Percentiles rank a stretch among this genome's conserved stretches.
These are phyloP conservation scores for Caryopteris hybrid DNA, from an alignment of 305 asterid genomes.

Conservation along the genomic window DNA sequence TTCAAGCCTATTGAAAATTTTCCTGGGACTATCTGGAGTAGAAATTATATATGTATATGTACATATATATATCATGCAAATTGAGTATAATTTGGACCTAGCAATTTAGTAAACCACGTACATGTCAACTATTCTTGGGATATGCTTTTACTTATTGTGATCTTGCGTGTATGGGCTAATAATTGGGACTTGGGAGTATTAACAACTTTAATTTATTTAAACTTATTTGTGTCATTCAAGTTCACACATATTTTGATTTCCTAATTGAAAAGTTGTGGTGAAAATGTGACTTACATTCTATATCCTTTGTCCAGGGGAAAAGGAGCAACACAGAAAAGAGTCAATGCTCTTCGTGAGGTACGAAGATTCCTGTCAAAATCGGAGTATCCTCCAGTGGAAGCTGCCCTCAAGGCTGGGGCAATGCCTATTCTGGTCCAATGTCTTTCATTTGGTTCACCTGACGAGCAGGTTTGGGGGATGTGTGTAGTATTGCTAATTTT, in stretches of 20 bases:
- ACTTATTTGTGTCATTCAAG: no score
- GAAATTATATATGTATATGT: no score
- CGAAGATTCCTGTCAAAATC: conserved; percentile 80
- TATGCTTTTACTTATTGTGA: not conserved
- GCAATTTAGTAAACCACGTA: not conserved
- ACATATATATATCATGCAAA: not conserved
- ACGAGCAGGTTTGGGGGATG: conserved; percentile 73
- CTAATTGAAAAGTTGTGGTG: not conserved
- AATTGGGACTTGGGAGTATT: no score
- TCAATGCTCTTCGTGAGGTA: conserved; percentile 79
- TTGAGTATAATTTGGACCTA: not conserved
- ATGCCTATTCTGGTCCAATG: conserved; percentile 71
- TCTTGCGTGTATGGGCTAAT: not conserved
- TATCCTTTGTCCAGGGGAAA: conserved; percentile 58
- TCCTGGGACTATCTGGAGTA: not conserved
- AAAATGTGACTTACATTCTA: not conserved
- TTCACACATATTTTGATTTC: not conserved
- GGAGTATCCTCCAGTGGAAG: conserved; percentile 90
- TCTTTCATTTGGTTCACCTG: conserved; percentile 90
- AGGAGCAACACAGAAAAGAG: conserved; percentile 74
- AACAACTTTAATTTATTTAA: no score
- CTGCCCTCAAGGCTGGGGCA: conserved; percentile 77
- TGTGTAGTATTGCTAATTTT: conserved; percentile 2
- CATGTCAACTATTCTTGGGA: not conserved
- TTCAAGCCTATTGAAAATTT: conserved; percentile 1